Percentiles rank a stretch among this genome's conserved stretches.
Evolutionary conservation across 2,329 filamentous ascomycete species (phyloP).

Genomic region (Aspergillus novofumigatus): DNA sequence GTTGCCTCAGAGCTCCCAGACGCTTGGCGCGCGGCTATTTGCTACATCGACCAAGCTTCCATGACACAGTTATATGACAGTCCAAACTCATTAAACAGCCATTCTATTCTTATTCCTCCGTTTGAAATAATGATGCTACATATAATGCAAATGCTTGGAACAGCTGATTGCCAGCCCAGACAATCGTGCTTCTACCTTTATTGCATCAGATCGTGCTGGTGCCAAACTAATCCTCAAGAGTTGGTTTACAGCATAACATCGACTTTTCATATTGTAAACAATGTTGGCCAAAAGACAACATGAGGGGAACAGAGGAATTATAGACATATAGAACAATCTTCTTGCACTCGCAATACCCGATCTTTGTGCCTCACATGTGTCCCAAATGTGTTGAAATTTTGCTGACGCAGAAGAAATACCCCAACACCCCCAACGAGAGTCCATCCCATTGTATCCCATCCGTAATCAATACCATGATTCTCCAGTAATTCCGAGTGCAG

Average conservation of each 20-base stretch:
- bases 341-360: conserved; percentile 30
- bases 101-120: too few species aligned
- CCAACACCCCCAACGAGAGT: conserved; percentile 38
- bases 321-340: conserved; percentile 30
- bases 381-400: conserved; percentile 20
- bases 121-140: background rate
- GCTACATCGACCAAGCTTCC: background rate
- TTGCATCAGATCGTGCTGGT: background rate
- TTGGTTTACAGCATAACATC: background rate
- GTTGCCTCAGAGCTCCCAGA: conserved; percentile 23
- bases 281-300: background rate
- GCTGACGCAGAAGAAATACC: conserved; percentile 36
- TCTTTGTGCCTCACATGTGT: conserved; percentile 22
- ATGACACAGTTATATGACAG: too few species aligned
- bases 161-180: background rate
- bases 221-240: too few species aligned
- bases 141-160: background rate
- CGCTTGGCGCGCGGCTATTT: conserved; percentile 24
- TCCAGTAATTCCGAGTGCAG: conserved; percentile 35
- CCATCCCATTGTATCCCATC: conserved; percentile 37
- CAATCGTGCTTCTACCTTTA: too few species aligned
- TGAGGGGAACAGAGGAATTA: conserved; percentile 17
- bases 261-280: background rate
- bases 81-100: too few species aligned
- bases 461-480: conserved; percentile 38